A percentile compares a stretch with the other conserved stretches of the same genome.
Conservation (phyloP, 2,329 filamentous ascomycete species). For the Verticillium nubilum region DNA sequence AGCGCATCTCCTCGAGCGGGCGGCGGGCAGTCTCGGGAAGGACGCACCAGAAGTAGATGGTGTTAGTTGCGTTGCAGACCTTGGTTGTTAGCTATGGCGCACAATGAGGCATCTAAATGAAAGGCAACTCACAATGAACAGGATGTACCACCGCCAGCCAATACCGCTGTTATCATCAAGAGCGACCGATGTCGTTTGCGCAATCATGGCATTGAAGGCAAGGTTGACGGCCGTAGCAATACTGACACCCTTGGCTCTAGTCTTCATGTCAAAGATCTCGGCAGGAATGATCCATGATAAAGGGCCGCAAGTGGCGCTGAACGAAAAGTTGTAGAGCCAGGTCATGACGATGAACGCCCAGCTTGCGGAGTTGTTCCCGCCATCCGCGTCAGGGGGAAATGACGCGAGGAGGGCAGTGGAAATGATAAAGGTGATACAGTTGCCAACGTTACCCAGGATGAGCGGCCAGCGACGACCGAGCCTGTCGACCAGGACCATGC, state of each 20-base stretch:
- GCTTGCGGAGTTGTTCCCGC: slow-evolving; percentile 36
- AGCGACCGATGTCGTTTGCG: slow-evolving; percentile 58
- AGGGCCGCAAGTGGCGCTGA: slow-evolving; percentile 65
- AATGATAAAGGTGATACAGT: slow-evolving; percentile 68
- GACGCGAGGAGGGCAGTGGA: slow-evolving; percentile 45
- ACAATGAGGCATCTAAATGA: background rate
- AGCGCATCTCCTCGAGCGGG: slow-evolving; percentile 64
- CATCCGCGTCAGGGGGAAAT: slow-evolving; percentile 54
- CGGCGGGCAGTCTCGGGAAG: slow-evolving; percentile 61
- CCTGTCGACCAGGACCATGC: slow-evolving; percentile 63
- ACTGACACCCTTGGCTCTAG: slow-evolving; percentile 67
- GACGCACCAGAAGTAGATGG: slow-evolving; percentile 53
- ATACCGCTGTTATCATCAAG: slow-evolving; percentile 34
- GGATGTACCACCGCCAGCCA: slow-evolving; percentile 41
- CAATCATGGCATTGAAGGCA: slow-evolving; percentile 74
- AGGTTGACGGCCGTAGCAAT: slow-evolving; percentile 69
- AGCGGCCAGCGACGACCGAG: slow-evolving; percentile 68
- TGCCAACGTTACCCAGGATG: slow-evolving; percentile 66
- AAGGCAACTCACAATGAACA: slow-evolving; percentile 29
- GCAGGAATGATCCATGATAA: slow-evolving; percentile 57
- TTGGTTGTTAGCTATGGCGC: background rate
- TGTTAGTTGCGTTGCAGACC: slow-evolving; percentile 55
- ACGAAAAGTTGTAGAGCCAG: slow-evolving; percentile 77
- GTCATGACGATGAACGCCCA: slow-evolving; percentile 72
- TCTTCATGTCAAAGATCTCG: slow-evolving; percentile 74